phyloP scores from a whole-genome alignment of 1,139 yeast genomes.

The Yamadazyma triangularis region DNA sequence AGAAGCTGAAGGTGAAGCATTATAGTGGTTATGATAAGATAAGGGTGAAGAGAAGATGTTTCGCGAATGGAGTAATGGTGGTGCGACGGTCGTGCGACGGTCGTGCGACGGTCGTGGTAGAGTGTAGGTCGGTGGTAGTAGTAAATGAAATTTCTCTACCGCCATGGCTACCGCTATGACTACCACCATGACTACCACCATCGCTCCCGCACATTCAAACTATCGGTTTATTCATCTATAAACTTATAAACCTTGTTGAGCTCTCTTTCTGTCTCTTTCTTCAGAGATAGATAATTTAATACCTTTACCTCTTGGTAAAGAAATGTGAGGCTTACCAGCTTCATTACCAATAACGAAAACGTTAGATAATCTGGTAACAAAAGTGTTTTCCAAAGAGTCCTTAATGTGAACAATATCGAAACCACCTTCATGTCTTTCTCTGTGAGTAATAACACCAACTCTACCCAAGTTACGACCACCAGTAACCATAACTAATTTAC shows the following conservation, averaged over 20 bases:
- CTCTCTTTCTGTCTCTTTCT: conserved; percentile 99
- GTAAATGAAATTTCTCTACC: too few relatives aligned
- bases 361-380: conserved; percentile 96
- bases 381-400: conserved; percentile 95
- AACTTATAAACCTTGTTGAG: conserved; percentile 50
- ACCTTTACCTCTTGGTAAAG: conserved; percentile 99
- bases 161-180: too few relatives aligned
- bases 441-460: conserved; percentile 96
- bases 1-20: background rate
- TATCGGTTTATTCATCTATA: too few relatives aligned
- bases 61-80: background rate
- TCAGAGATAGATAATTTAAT: conserved; percentile 95
- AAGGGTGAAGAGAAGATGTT: background rate
- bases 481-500: conserved; percentile 94
- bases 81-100: too few relatives aligned
- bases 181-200: too few relatives aligned
- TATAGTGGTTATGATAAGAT: background rate
- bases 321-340: conserved; percentile 94
- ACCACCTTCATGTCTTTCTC: conserved; percentile 99
- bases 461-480: conserved; percentile 99
- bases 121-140: too few relatives aligned
- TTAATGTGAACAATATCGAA: conserved; percentile 98
- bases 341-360: conserved; percentile 93
- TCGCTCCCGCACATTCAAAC: too few relatives aligned
- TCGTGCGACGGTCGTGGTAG: too few relatives aligned